These are phyloP conservation scores for Xylariomycetidae sp. DNA, from an alignment of 2,329 filamentous ascomycete species.

Conservation along the genomic window DNA sequence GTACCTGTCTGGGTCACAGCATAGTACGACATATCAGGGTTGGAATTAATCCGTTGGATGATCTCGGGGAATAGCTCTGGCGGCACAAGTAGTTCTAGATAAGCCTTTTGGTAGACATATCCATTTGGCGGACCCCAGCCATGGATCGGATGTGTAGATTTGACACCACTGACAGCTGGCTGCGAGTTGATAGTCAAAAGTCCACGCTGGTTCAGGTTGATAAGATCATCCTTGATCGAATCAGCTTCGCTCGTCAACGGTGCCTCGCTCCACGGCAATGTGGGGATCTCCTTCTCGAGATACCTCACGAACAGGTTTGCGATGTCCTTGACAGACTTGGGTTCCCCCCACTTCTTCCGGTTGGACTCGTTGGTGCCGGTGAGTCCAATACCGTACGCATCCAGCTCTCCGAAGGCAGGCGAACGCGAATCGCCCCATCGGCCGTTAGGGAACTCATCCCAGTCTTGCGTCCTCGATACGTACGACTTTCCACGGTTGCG, in stretches of 20 bases:
- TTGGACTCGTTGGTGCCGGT: constrained; percentile 96
- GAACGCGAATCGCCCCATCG: constrained; percentile 97
- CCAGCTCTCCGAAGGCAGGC: constrained; percentile 91
- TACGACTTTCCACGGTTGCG: constrained; percentile 95
- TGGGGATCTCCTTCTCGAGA: constrained; percentile 73
- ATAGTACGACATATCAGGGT: constrained; percentile 88
- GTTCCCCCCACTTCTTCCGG: constrained; percentile 89
- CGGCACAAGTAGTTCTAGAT: constrained; percentile 85
- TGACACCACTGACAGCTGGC: constrained; percentile 85
- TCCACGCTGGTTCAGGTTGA: constrained; percentile 79
- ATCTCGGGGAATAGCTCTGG: constrained; percentile 75
- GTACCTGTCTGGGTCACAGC: constrained; percentile 81
- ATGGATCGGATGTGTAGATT: constrained; percentile 79
- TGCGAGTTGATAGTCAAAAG: constrained; percentile 97
- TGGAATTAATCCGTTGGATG: constrained; percentile 68
- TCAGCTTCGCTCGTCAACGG: constrained; percentile 80
- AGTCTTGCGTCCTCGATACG: constrained; percentile 90
- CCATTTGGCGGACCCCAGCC: constrained; percentile 95
- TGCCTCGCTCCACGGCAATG: constrained; percentile 90
- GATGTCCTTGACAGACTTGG: constrained; percentile 73
- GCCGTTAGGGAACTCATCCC: constrained; percentile 98
- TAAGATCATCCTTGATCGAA: constrained; percentile 69
- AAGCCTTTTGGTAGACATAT: constrained; percentile 98
- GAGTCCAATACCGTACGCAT: constrained; percentile 88
- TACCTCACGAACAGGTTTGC: constrained; percentile 81